phyloP scores from a whole-genome alignment of 169 alveolate genomes.

The Babesia sp. region DNA sequence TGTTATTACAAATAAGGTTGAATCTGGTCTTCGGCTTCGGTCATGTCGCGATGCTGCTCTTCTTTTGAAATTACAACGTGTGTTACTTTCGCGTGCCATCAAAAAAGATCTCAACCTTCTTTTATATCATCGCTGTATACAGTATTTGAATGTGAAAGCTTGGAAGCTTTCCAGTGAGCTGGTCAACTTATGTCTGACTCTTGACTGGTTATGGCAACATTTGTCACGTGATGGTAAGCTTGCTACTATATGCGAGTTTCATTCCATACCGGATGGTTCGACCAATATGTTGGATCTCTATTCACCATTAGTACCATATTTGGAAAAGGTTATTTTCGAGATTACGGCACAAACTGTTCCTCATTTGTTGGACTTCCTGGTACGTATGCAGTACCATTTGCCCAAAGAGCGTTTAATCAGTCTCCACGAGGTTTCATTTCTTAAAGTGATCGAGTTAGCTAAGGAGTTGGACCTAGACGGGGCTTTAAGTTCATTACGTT shows the following conservation, averaged over 20 bases:
- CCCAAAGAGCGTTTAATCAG: neutral
- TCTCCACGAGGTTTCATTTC: conserved; percentile 10
- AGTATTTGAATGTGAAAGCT: neutral
- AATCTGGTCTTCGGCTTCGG: neutral
- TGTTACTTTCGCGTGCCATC: neutral
- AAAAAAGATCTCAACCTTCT: neutral
- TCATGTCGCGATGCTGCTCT: conserved; percentile 17
- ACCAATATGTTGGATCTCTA: neutral
- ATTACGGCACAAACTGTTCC: neutral
- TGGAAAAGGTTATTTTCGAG: conserved; percentile 12
- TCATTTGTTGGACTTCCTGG: conserved; percentile 2
- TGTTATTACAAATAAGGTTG: conserved; percentile 1
- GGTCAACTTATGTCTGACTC: neutral
- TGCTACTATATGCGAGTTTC: neutral
- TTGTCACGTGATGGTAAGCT: neutral
- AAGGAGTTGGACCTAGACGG: neutral
- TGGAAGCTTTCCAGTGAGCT: neutral
- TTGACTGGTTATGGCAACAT: conserved; percentile 19
- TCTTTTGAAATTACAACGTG: conserved; percentile 18
- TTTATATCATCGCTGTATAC: conserved; percentile 7
- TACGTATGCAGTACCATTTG: neutral
- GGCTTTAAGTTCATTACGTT: neutral
- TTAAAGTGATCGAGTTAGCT: conserved; percentile 6
- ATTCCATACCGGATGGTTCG: neutral
- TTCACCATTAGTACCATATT: conserved; percentile 1